Evolutionary conservation across 2,329 filamentous ascomycete species (phyloP).

Genomic region (Phialophora expanda): DNA sequence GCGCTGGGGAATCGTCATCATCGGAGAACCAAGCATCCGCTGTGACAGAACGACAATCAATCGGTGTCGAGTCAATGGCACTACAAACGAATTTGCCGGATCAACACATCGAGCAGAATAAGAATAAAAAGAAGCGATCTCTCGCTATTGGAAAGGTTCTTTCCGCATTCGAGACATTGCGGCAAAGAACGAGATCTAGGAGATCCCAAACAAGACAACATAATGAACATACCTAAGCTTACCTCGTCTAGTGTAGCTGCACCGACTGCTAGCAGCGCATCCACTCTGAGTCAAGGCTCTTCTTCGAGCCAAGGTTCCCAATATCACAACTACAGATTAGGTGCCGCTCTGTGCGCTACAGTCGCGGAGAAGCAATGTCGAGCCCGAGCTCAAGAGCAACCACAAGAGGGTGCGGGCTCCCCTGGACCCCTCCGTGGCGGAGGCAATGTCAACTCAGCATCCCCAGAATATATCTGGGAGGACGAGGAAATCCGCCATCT

Average conservation of each 20-base stretch:
- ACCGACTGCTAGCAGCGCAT: neutral
- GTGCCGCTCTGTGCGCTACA: conserved; percentile 2
- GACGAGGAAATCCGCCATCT: neutral
- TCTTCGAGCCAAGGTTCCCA: neutral
- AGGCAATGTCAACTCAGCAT: conserved; percentile 7
- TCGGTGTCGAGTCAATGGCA: neutral
- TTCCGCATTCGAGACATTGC: neutral
- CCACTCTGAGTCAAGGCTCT: neutral
- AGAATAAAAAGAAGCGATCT: conserved; percentile 10
- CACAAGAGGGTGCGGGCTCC: neutral
- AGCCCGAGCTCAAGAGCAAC: neutral
- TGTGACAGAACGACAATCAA: neutral
- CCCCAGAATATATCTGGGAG: neutral
- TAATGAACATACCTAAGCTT: neutral
- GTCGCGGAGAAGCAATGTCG: conserved; percentile 3
- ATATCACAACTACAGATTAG: neutral
- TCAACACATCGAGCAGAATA: neutral
- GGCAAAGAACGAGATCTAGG: neutral
- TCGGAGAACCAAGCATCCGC: neutral
- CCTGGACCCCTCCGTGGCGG: conserved; percentile 12
- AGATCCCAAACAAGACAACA: neutral
- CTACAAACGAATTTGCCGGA: neutral
- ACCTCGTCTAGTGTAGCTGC: neutral
- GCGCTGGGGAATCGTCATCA: neutral
- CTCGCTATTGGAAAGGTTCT: neutral